phyloP scores from a whole-genome alignment of 352 stramenopile species.

The Phytophthora pseudosyringae region DNA sequence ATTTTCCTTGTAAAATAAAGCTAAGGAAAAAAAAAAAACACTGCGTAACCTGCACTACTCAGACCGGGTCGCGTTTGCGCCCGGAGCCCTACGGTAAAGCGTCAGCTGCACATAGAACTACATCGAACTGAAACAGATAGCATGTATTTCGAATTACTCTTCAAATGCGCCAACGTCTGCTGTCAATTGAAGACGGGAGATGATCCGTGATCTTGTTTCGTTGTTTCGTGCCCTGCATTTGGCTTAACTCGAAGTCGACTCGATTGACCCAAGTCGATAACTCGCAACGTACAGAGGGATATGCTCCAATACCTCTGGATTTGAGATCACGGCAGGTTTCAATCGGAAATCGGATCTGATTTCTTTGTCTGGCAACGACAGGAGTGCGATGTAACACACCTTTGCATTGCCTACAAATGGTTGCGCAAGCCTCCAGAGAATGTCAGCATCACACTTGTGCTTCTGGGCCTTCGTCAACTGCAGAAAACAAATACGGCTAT shows the following conservation, averaged over 20 bases:
- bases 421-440: constrained; percentile 8
- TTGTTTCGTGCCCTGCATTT: too few relatives aligned
- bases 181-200: too few relatives aligned
- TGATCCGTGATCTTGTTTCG: too few relatives aligned
- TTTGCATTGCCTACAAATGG: constrained; percentile 2
- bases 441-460: constrained; percentile 3
- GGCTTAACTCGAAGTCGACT: constrained; percentile 1
- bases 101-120: too few relatives aligned
- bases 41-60: too few relatives aligned
- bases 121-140: too few relatives aligned
- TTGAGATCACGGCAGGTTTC: background rate
- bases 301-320: background rate
- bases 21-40: too few relatives aligned
- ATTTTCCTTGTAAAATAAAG: too few relatives aligned
- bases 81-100: too few relatives aligned
- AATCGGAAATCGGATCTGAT: constrained; percentile 9
- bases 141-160: too few relatives aligned
- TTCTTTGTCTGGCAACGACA: background rate
- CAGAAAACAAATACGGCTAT: constrained; percentile 14
- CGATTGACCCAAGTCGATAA: constrained; percentile 2
- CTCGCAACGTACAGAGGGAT: constrained; percentile 9
- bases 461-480: constrained; percentile 7
- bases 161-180: too few relatives aligned
- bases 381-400: constrained; percentile 11
- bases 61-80: too few relatives aligned